Evolutionary conservation across 768 basidiomycete species (phyloP), one percentile per base, ranked within the genome.

Genomic region (Symmetrospora coprosmae): DNA sequence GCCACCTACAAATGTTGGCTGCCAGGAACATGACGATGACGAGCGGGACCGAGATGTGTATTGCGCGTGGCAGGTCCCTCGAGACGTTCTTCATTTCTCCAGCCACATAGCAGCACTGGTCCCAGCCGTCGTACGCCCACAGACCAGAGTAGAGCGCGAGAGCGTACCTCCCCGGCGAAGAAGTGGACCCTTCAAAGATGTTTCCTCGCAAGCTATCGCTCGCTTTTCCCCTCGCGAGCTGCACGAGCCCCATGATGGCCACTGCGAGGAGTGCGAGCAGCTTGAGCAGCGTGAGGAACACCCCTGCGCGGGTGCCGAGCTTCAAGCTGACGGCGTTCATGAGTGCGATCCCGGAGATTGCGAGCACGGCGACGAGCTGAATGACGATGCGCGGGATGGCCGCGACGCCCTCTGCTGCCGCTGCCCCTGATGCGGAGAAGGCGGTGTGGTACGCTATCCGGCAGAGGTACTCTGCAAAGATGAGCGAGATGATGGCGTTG

Each of bases 61-160:
- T 87, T 1, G 84, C 82, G 60, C 84, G 77, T 2, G 91, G 91
- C 46, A 97, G 83, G 67, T 90, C 89, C 69, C 81, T 85, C 68
- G 84, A 80, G 1, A 87, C 82, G 62, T 84, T 80, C 53, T 77
- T 74, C 75, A 96, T 86, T 34, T 61, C 63, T 3, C 40, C 43
- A 1, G 60, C 61, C 16, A 68, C 62, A 33, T 60, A 66, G 43
- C 66, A 65, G 17, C 48, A 72, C 89, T 89, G 28, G 61, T 91
- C 91, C 90, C 90, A 99, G 0, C 92, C 92, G 71, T 90, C 90
- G 65, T 87, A 90, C 1, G 90, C 90, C 87, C 74, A 50, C 21
- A 45, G 35, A 4, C 40, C 60, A 14, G 50, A 92, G 72, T 94
- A 99, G 5, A 96, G 75, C 0, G 91, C 92, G n/a, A 96, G 76